Evolutionary conservation across 116 monocot species (phyloP).

Genomic region (Phalaenopsis hybrid): DNA sequence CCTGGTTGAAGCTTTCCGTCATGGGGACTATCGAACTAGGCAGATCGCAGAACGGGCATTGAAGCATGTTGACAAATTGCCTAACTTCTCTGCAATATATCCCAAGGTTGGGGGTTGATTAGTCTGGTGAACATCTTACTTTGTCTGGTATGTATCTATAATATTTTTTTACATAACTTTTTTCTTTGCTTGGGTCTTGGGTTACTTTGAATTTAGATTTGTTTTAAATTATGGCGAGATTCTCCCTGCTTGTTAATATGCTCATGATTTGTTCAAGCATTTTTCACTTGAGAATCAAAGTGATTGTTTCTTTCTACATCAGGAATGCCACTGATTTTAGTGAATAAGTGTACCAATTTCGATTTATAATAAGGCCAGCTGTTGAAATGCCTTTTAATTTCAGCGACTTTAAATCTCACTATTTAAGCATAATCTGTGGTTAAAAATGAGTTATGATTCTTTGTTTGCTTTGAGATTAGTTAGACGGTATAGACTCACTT

Average conservation of each 20-base stretch:
- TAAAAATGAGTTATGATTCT: background rate
- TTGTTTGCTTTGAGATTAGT: background rate
- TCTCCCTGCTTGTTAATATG: background rate
- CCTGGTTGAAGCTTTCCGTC: conserved; percentile 65
- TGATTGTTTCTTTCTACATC: background rate
- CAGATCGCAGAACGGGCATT: conserved; percentile 85
- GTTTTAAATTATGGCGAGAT: background rate
- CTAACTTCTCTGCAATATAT: conserved; percentile 66
- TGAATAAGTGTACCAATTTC: background rate
- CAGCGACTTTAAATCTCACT: background rate
- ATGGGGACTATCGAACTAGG: conserved; percentile 52
- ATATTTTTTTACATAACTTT: background rate
- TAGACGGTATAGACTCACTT: background rate
- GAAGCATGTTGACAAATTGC: conserved; percentile 70
- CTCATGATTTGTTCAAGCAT: background rate
- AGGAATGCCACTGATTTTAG: background rate
- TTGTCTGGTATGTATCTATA: conserved; percentile 9
- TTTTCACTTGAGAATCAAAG: background rate
- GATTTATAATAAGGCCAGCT: background rate
- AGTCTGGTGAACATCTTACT: background rate
- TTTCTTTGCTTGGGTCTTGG: background rate
- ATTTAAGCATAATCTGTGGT: background rate
- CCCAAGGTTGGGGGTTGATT: conserved; percentile 13
- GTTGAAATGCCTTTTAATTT: background rate
- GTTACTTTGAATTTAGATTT: conserved; percentile 6